A percentile compares a stretch with the other conserved stretches of the same genome.
phyloP scores from a whole-genome alignment of 2,329 filamentous ascomycete genomes.

The Epichloe elymi region DNA sequence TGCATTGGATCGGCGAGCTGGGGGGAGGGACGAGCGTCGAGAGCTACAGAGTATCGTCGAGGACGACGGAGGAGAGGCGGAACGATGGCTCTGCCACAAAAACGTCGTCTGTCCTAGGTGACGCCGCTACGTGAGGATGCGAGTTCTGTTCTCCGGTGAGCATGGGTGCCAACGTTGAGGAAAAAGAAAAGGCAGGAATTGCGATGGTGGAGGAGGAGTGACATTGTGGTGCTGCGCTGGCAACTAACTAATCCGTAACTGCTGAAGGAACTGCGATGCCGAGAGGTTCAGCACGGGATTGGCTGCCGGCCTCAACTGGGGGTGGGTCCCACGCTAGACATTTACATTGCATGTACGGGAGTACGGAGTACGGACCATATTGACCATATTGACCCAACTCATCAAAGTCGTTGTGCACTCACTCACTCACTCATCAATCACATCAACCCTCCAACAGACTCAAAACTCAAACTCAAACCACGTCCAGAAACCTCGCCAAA shows the following conservation, averaged over 20 bases:
- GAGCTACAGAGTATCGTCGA: neutral
- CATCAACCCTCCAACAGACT: neutral
- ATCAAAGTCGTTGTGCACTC: neutral
- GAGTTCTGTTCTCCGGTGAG: neutral
- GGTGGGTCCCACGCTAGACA: no score
- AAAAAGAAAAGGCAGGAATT: neutral
- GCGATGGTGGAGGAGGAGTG: no score
- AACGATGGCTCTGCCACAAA: no score
- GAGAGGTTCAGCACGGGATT: conserved; percentile 1
- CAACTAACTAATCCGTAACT: no score
- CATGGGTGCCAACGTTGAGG: neutral
- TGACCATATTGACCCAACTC: neutral
- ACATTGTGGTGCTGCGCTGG: neutral
- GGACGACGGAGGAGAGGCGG: neutral
- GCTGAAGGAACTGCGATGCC: neutral
- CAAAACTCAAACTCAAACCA: neutral
- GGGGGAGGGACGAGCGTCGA: neutral
- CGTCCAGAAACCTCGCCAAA: neutral
- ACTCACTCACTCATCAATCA: neutral
- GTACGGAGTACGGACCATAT: no score
- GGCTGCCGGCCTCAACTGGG: neutral
- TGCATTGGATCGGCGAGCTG: conserved; percentile 44
- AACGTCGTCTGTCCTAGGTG: neutral
- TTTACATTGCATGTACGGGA: no score
- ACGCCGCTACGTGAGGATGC: neutral